phyloP scores from a whole-genome alignment of 2,329 filamentous ascomycete genomes.

The Colletotrichum sp. region DNA sequence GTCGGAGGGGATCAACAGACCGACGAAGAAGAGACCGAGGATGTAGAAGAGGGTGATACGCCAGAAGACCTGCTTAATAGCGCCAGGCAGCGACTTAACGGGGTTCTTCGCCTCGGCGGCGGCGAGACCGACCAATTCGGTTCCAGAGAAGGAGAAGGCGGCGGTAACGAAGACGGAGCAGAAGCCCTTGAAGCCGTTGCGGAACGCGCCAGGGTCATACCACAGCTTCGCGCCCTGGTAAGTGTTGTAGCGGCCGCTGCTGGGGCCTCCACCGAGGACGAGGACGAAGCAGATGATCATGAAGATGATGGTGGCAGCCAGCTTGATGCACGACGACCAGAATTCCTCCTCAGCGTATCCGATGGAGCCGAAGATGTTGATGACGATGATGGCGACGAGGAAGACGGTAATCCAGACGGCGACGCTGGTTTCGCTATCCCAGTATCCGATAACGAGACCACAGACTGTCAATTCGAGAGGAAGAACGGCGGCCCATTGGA shows the following conservation, averaged over 20 bases:
- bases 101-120: conserved; percentile 73
- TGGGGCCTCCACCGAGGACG: conserved; percentile 62
- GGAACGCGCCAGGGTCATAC: conserved; percentile 57
- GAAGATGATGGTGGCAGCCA: conserved; percentile 62
- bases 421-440: conserved; percentile 49
- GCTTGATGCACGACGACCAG: conserved; percentile 58
- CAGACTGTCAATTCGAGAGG: conserved; percentile 57
- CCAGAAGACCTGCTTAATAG: conserved; percentile 76
- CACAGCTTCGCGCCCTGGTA: conserved; percentile 49
- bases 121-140: conserved; percentile 72
- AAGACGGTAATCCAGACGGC: conserved; percentile 61
- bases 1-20: conserved; percentile 47
- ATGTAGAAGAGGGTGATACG: conserved; percentile 57
- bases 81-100: conserved; percentile 74
- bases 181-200: conserved; percentile 74
- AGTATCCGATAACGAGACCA: conserved; percentile 55
- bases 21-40: conserved; percentile 52
- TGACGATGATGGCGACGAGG: conserved; percentile 49
- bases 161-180: conserved; percentile 74
- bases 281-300: conserved; percentile 66
- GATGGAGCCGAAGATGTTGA: conserved; percentile 62
- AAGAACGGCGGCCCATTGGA: conserved; percentile 56
- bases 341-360: conserved; percentile 64
- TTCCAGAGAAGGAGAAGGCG: conserved; percentile 72
- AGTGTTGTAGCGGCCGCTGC: conserved; percentile 40